Base-by-base conservation (phyloP, 441 rosid genomes). In the Theobroma grandiflorum region DNA sequence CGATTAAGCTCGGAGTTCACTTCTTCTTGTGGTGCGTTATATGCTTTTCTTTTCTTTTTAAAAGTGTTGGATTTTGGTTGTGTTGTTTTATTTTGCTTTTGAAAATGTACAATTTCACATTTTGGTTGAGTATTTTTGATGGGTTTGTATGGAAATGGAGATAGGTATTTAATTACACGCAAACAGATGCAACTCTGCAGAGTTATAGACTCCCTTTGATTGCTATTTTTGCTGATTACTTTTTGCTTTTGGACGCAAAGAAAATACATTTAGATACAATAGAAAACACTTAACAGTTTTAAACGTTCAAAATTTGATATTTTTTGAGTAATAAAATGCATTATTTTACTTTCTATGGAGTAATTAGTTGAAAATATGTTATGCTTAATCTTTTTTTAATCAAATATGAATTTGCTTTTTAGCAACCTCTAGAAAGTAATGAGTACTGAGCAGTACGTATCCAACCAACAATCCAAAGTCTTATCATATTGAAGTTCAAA, bases 1-100 rank as follows among this genome's bases (percentile, higher is more conserved):
- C 89, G 26, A 84, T 91, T 53, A 94, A 91, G 85, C 62, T 89
- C 58, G 97, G 94, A 31, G 97, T 93, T 80, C 98, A 96, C 78
- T 93, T 92, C 91, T 89, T 88, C 81, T 83, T 96, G 81, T 96
- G 99, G 99, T 96, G 82, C 61, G 82, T 45, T 43, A 16, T 52
- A 26, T 16, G 7, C 11, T 43, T 43, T 22, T 67, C 31, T 2
- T 8, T 4, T 1, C 20, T 18, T 0, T 57, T 57, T 20, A 3
- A 0, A 52, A 52, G n/a, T 4, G 2, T 52, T 16, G 55, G 2
- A 18, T 16, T 10, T 68, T 26, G 6, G 3, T 68, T 2, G 3
- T 68, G 3, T 11, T 45, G 15, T 45, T 68, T 57, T 20, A 8
- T 57, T 40, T 57, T 49, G 5, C n/a, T 50, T 22, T 20, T 26